Evolutionary conservation across 2,329 filamentous ascomycete genomes (phyloP).

Genomic region (Keithomyces neogunnii): DNA sequence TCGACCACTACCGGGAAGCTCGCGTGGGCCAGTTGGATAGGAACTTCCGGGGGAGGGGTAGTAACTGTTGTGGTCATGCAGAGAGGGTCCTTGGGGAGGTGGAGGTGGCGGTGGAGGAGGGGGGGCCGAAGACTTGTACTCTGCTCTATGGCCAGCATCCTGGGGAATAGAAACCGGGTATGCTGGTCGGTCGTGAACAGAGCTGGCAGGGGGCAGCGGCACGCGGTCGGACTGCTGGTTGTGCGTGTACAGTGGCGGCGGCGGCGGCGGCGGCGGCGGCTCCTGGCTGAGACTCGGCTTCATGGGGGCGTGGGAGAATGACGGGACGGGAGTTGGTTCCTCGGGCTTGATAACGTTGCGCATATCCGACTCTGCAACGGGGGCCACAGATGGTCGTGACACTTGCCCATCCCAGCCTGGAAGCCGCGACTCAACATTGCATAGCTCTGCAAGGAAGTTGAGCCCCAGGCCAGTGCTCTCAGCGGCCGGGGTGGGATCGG

Average conservation of each 20-base stretch:
- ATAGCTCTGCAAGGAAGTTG: conserved; percentile 26
- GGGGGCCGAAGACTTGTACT: conserved; percentile 8
- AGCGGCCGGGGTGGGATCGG: conserved; percentile 16
- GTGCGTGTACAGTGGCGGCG: conserved; percentile 13
- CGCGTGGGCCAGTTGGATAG: conserved; percentile 19
- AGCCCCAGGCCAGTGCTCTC: conserved; percentile 19
- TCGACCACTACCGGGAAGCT: conserved; percentile 19
- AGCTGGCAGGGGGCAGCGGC: conserved; percentile 14
- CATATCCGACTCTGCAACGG: conserved; percentile 1
- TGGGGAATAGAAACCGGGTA: conserved; percentile 6
- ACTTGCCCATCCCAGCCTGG: conserved; percentile 11
- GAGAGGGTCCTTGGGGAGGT: conserved; percentile 10
- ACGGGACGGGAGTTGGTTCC: conserved; percentile 14
- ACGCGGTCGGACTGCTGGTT: conserved; percentile 11
- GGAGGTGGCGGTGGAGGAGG: conserved; percentile 15
- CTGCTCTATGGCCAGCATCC: conserved; percentile 1
- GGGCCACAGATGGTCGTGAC: background rate
- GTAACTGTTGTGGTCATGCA: conserved; percentile 16
- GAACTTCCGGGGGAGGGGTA: conserved; percentile 18
- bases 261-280: conserved; percentile 15
- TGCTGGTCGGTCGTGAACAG: conserved; percentile 12
- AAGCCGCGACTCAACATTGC: conserved; percentile 21
- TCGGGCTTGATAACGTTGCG: conserved; percentile 15
- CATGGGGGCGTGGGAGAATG: conserved; percentile 13
- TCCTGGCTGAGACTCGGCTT: conserved; percentile 18